Evolutionary conservation across 169 alveolate genomes (phyloP).

Genomic region (Eimeria tenella): DNA sequence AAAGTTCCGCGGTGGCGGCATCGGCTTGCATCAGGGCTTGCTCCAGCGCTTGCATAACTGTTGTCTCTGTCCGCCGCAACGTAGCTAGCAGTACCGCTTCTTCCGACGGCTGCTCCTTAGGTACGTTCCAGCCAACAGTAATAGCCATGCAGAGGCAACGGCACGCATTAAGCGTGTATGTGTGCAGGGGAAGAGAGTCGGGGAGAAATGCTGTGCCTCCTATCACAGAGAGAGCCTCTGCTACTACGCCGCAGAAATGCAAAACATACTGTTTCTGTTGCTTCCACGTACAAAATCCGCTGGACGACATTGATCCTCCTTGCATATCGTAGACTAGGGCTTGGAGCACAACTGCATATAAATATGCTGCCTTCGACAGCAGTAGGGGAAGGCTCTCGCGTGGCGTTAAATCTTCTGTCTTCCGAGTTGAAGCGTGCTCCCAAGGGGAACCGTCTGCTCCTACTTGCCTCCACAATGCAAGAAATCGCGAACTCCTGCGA

Average conservation of each 20-base stretch:
- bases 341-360: constrained; percentile 40
- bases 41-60: not conserved
- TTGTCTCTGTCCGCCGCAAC: constrained; percentile 18
- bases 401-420: not conserved
- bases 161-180: constrained; percentile 38
- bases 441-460: not conserved
- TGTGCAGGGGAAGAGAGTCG: not conserved
- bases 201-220: not conserved
- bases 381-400: not conserved
- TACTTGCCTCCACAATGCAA: constrained; percentile 46
- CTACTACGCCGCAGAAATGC: constrained; percentile 13
- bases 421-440: not conserved
- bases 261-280: constrained; percentile 23
- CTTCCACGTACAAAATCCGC: constrained; percentile 7
- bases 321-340: constrained; percentile 34
- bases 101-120: constrained; percentile 6
- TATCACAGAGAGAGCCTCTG: constrained; percentile 9
- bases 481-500: constrained; percentile 28
- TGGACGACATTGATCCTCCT: not conserved
- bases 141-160: constrained; percentile 21
- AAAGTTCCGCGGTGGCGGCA: constrained; percentile 8
- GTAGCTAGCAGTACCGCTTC: not conserved
- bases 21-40: not conserved
- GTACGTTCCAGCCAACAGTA: not conserved
- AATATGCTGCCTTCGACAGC: constrained; percentile 35